These are phyloP conservation scores for Pseudocercospora pini-densiflorae DNA, from an alignment of 2,329 filamentous ascomycete species.

Conservation along the genomic window DNA sequence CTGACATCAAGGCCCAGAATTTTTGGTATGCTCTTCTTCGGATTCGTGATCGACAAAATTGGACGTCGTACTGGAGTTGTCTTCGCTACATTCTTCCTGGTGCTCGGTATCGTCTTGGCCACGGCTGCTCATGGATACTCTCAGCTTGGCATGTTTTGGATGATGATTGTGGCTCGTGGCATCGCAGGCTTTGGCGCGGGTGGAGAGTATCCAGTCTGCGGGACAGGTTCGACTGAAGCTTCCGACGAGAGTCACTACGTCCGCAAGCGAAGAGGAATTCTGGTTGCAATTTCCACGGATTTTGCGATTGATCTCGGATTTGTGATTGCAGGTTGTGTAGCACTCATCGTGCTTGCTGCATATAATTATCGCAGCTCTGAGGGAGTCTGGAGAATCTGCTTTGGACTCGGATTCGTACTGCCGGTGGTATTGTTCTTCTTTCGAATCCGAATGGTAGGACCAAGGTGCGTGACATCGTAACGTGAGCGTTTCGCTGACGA, in stretches of 20 bases:
- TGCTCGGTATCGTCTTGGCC: conserved; percentile 53
- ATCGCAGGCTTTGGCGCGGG: conserved; percentile 40
- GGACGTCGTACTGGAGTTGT: conserved; percentile 57
- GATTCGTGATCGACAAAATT: conserved; percentile 54
- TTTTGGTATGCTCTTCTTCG: conserved; percentile 61
- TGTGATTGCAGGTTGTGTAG: conserved; percentile 77
- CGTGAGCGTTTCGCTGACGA: too few species aligned
- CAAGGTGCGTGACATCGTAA: too few species aligned
- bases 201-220: conserved; percentile 42
- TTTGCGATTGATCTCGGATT: conserved; percentile 75
- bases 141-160: conserved; percentile 57
- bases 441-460: conserved; percentile 66
- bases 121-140: conserved; percentile 51
- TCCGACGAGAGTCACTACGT: conserved; percentile 26
- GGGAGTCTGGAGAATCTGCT: conserved; percentile 78
- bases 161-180: conserved; percentile 56
- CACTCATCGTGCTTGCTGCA: conserved; percentile 58
- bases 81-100: conserved; percentile 52
- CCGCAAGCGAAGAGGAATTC: conserved; percentile 27
- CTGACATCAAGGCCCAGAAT: conserved; percentile 38
- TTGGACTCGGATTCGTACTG: conserved; percentile 77
- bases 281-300: conserved; percentile 29
- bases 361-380: conserved; percentile 59
- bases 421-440: conserved; percentile 71
- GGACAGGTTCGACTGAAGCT: conserved; percentile 25